phyloP scores from a whole-genome alignment of 1,284 basidiomycete species.

The Porodaedalea pini region DNA sequence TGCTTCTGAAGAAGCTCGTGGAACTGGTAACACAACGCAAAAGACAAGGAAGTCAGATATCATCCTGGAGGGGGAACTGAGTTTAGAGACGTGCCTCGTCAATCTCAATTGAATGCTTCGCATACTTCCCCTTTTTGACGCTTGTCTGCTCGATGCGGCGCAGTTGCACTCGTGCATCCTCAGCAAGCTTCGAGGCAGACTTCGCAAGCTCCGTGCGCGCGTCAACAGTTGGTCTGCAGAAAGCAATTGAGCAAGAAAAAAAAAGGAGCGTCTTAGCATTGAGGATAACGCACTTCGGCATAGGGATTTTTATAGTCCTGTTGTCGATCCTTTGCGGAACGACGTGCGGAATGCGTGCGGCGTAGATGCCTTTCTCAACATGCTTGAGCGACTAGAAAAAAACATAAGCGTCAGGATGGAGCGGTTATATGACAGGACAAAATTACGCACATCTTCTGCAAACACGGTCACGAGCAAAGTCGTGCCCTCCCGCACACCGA shows the following conservation, averaged over 20 bases:
- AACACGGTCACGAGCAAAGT: conserved; percentile 69
- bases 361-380: conserved; percentile 68
- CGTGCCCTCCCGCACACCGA: conserved; percentile 74
- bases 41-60: not conserved
- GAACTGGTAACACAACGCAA: conserved; percentile 50
- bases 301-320: conserved; percentile 70
- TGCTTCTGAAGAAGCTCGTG: conserved; percentile 64
- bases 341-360: conserved; percentile 65
- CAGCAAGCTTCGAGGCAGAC: conserved; percentile 56
- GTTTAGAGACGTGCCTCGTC: conserved; percentile 48
- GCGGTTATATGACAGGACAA: not conserved
- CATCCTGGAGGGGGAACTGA: conserved; percentile 5
- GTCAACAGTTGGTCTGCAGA: conserved; percentile 67
- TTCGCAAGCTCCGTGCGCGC: conserved; percentile 53
- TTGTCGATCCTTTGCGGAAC: conserved; percentile 65
- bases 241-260: conserved; percentile 6
- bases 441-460: conserved; percentile 45
- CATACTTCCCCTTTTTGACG: conserved; percentile 64
- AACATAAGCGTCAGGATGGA: conserved; percentile 6
- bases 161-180: conserved; percentile 71
- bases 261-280: not conserved
- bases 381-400: conserved; percentile 63
- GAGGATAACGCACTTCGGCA: conserved; percentile 58
- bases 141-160: conserved; percentile 63
- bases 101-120: conserved; percentile 60